Conservation (phyloP, 1,284 basidiomycete species). For the Microbotryum scabiosae region DNA sequence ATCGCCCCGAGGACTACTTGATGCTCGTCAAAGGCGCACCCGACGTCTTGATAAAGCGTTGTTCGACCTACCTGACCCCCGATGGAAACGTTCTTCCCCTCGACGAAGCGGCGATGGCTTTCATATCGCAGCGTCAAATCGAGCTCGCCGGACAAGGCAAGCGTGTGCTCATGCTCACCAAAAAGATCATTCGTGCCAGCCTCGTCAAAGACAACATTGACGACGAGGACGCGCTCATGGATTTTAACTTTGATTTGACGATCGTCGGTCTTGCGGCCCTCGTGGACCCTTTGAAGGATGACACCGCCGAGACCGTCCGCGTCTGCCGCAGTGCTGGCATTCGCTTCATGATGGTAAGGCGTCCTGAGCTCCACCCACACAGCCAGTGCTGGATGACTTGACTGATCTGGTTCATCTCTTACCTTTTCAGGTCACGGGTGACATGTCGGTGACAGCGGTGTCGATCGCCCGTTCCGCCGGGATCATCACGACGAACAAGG, state of each 20-base stretch:
- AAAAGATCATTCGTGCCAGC: constrained; percentile 35
- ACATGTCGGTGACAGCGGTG: constrained; percentile 49
- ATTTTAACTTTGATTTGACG: constrained; percentile 44
- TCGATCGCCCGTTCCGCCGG: constrained; percentile 57
- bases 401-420: constrained; percentile 46
- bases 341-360: constrained; percentile 10
- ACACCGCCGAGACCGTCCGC: constrained; percentile 50
- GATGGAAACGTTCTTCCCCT: constrained; percentile 43
- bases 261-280: constrained; percentile 57
- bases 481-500: constrained; percentile 46
- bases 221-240: constrained; percentile 39
- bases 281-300: constrained; percentile 55
- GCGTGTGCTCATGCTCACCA: constrained; percentile 51
- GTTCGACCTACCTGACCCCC: constrained; percentile 28
- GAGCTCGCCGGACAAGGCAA: constrained; percentile 53
- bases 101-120: constrained; percentile 32
- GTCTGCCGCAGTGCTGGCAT: constrained; percentile 48
- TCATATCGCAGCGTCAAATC: constrained; percentile 45
- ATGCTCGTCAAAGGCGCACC: constrained; percentile 48
- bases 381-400: no score
- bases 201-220: constrained; percentile 4
- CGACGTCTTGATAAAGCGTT: constrained; percentile 50
- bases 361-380: neutral
- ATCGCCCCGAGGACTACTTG: no score
- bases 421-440: constrained; percentile 62